A percentile compares a stretch with the other conserved stretches of the same genome.
These are phyloP conservation scores for Hanseniaspora sp. DNA, from an alignment of 1,139 yeast genomes.

Conservation along the genomic window DNA sequence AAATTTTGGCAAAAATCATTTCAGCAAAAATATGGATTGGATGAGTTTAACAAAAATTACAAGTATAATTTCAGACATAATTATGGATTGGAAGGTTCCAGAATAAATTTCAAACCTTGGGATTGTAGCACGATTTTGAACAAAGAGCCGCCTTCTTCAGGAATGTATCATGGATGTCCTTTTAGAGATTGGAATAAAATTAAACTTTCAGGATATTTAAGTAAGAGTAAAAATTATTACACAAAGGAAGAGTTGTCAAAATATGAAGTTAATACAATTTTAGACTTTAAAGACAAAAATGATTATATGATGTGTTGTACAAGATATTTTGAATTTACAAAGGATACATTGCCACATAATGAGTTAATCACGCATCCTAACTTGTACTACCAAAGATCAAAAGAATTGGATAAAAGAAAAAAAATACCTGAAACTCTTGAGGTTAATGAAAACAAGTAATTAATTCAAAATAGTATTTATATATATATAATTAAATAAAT, in stretches of 20 bases:
- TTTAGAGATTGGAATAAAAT: constrained; percentile 65
- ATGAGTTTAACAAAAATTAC: constrained; percentile 78
- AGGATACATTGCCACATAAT: constrained; percentile 32
- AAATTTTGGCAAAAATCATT: constrained; percentile 74
- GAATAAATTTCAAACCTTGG: constrained; percentile 77
- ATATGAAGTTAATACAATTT: constrained; percentile 46
- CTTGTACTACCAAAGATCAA: constrained; percentile 67
- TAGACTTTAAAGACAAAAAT: constrained; percentile 53
- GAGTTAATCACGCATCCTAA: constrained; percentile 73
- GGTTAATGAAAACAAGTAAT: not conserved
- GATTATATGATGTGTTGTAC: constrained; percentile 84
- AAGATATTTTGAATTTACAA: constrained; percentile 73
- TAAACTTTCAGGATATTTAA: constrained; percentile 43
- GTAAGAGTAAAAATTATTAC: constrained; percentile 19
- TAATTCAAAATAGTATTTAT: too few species aligned
- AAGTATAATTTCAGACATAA: constrained; percentile 75
- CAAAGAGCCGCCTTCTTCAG: constrained; percentile 59
- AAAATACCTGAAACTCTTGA: not conserved
- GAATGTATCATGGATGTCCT: constrained; percentile 87
- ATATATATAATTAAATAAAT: too few species aligned
- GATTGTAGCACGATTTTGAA: constrained; percentile 68
- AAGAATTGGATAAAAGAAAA: constrained; percentile 23
- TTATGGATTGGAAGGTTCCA: constrained; percentile 84
- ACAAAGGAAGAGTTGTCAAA: constrained; percentile 60
- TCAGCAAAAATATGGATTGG: constrained; percentile 44